Conservation (phyloP, 2,329 filamentous ascomycete species). For the Nigrograna mackinnonii region DNA sequence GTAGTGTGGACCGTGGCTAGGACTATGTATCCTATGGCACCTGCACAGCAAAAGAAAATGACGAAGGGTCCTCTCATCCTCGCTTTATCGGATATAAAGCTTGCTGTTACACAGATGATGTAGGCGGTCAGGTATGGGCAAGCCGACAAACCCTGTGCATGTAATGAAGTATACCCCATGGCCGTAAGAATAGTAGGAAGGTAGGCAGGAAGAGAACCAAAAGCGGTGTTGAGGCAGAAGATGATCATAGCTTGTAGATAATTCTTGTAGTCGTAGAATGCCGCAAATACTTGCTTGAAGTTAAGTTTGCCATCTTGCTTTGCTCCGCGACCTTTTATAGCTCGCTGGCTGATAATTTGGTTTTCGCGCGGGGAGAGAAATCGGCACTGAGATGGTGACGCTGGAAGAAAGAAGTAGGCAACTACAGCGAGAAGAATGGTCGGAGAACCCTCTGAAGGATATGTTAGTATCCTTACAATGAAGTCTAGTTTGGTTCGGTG, state of each 20-base stretch:
- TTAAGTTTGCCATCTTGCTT: conserved; percentile 1
- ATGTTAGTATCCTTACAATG: no score
- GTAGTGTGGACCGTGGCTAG: conserved; percentile 60
- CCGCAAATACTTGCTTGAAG: not conserved
- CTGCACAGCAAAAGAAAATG: conserved; percentile 58
- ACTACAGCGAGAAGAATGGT: not conserved
- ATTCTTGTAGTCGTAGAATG: not conserved
- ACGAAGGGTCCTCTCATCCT: conserved; percentile 61
- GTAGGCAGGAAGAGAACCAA: conserved; percentile 54
- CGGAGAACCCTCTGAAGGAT: not conserved
- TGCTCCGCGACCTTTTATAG: not conserved
- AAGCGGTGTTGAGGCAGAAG: conserved; percentile 50
- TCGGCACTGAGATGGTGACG: conserved; percentile 27
- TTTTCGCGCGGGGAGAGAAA: conserved; percentile 32
- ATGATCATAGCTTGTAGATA: conserved; percentile 29
- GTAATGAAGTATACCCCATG: conserved; percentile 70
- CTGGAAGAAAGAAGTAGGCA: conserved; percentile 17
- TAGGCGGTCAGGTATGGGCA: conserved; percentile 73
- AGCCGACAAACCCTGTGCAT: conserved; percentile 71
- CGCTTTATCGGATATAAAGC: not conserved
- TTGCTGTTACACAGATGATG: conserved; percentile 60
- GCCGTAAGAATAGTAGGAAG: conserved; percentile 48
- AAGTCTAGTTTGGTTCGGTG: no score
- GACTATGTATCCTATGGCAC: conserved; percentile 66
- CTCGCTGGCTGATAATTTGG: conserved; percentile 16